Base-by-base conservation (phyloP, 331 rosid genomes). In the Pyrus hybrid region DNA sequence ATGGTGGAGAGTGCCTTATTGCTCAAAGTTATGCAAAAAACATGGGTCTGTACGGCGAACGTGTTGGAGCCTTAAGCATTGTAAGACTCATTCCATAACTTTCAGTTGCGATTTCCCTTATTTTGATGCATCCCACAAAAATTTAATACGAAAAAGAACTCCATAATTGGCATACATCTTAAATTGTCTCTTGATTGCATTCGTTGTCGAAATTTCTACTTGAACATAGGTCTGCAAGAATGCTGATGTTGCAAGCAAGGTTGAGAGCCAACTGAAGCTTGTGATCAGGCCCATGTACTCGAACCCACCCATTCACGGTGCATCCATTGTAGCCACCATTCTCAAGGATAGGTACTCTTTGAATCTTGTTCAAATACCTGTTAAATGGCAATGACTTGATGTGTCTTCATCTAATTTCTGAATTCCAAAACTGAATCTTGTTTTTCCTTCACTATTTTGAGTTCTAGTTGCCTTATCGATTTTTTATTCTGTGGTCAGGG, bases 261-360 rank as follows among this genome's bases (percentile, higher is more conserved):
- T 92, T 68, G 99, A 95, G 85, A 95, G 98, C 87, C 99, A 95
- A 82, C 76, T 95, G 84, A 95, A 95, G 81, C 98, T 95, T 64
- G 99, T 95, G 83, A 87, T 95, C 76, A 88, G 99, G 82, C 99
- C 99, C 63, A 95, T 95, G 99, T 95, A 89, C 83, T 95, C 99
- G 30, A 95, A 63, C 80, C 99, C 98, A 78, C 98, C 99, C 80
- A 89, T 95, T 88, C 99, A 95, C 28, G 99, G 99, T 72, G 99
- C 98, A 79, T 88, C 99, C 29, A 95, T 95, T 86, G 99, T 95
- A 37, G 97, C 98, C 18, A 80, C 96, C 68, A 81, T 95, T 83
- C 96, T 95, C 70, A 92, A 86, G 86, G 99, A 95, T 82, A 72
- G 94, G 99, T 95, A 88, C 71, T 30, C 70, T 21, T 65, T 64